phyloP scores from a whole-genome alignment of 768 basidiomycete genomes.

The Hygrophorus pudorinus region DNA sequence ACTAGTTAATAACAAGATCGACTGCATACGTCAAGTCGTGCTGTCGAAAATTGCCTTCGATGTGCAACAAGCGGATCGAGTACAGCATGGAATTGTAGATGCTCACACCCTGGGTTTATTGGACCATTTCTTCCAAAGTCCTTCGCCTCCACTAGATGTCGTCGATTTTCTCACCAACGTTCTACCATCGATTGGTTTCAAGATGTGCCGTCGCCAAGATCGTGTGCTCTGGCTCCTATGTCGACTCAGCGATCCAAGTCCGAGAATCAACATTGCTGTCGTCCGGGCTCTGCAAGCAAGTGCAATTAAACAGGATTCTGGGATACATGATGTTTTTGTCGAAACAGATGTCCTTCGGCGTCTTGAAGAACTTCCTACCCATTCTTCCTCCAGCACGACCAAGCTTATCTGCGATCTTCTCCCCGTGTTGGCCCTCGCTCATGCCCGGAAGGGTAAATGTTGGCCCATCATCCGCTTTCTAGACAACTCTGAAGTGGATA shows the following conservation, averaged over 20 bases:
- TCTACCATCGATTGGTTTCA: no score
- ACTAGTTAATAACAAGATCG: conserved; percentile 11
- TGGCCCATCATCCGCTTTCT: conserved; percentile 9
- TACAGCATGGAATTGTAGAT: conserved; percentile 12
- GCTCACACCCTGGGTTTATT: conserved; percentile 9
- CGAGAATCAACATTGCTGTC: conserved; percentile 8
- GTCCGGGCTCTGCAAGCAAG: conserved; percentile 7
- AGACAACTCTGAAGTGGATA: conserved; percentile 8
- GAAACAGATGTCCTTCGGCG: conserved; percentile 6
- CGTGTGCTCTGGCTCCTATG: conserved; percentile 9
- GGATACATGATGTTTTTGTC: conserved; percentile 7
- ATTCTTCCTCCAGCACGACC: conserved; percentile 7
- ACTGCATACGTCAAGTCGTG: conserved; percentile 8
- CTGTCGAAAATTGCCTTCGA: conserved; percentile 11
- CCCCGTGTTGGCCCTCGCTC: conserved; percentile 10
- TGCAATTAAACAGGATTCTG: conserved; percentile 9
- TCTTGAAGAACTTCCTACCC: conserved; percentile 11
- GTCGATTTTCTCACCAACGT: conserved; percentile 10
- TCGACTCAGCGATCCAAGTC: conserved; percentile 11
- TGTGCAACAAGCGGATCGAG: conserved; percentile 10
- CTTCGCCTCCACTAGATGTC: conserved; percentile 11
- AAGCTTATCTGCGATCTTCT: conserved; percentile 12
- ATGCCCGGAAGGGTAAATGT: conserved; percentile 9
- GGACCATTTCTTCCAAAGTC: conserved; percentile 9
- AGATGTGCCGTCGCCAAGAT: conserved; percentile 8